Evolutionary conservation across 83 land plant genomes (phyloP).

Genomic region (Isoetes engelmannii): DNA sequence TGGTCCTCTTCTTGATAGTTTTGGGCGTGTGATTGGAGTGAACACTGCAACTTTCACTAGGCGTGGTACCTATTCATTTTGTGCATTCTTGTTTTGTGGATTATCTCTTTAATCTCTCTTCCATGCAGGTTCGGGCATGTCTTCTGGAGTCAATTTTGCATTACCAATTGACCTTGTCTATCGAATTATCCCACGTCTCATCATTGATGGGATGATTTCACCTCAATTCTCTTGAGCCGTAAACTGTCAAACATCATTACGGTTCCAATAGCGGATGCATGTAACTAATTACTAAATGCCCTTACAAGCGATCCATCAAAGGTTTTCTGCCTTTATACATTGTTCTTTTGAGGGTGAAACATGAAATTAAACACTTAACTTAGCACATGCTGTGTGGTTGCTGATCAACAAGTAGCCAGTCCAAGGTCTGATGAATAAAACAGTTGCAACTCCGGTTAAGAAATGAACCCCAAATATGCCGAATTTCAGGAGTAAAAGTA

Average conservation of each 20-base stretch:
- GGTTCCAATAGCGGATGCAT: too few relatives aligned
- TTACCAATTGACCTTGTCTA: conserved; percentile 69
- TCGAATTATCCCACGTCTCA: conserved; percentile 57
- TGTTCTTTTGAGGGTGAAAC: too few relatives aligned
- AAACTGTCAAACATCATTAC: conserved; percentile 2
- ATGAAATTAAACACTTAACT: too few relatives aligned
- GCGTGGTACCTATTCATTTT: conserved; percentile 47
- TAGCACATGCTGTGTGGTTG: too few relatives aligned
- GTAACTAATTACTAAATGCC: too few relatives aligned
- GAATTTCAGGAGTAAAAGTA: too few relatives aligned
- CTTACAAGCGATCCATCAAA: too few relatives aligned
- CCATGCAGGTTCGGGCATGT: conserved; percentile 68
- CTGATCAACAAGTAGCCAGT: too few relatives aligned
- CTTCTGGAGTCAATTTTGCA: conserved; percentile 93
- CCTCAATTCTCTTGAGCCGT: conserved; percentile 2
- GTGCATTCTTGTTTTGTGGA: neutral
- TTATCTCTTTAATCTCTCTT: neutral
- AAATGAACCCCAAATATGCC: too few relatives aligned
- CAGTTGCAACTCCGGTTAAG: too few relatives aligned
- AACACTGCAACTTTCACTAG: conserved; percentile 91
- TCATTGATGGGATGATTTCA: conserved; percentile 59
- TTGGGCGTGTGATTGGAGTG: conserved; percentile 86
- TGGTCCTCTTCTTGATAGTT: conserved; percentile 77
- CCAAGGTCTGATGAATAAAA: too few relatives aligned
- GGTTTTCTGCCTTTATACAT: too few relatives aligned